Percentiles rank a stretch among this genome's conserved stretches.
These are phyloP conservation scores for Linum usitatissimum DNA, from an alignment of 345 rosid species.

Conservation along the genomic window DNA sequence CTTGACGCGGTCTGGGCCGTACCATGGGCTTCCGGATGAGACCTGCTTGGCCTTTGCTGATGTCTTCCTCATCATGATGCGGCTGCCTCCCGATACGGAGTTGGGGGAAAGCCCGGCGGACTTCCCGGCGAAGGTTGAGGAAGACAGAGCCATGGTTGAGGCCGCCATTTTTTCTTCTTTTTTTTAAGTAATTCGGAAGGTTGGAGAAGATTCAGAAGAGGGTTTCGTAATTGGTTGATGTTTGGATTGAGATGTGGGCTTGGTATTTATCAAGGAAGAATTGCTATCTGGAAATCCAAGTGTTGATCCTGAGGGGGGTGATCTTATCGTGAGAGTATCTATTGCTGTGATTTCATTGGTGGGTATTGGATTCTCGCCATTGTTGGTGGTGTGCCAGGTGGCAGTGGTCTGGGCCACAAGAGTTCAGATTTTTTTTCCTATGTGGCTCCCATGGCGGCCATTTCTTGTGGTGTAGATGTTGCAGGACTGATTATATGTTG, in stretches of 20 bases:
- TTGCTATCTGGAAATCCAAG: neutral
- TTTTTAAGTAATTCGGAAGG: neutral
- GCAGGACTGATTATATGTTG: too few relatives aligned
- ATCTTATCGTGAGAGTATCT: neutral
- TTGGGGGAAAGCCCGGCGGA: neutral
- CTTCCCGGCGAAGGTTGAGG: slow-evolving; percentile 4
- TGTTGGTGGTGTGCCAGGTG: neutral
- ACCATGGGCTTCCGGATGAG: too few relatives aligned
- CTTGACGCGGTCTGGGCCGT: too few relatives aligned
- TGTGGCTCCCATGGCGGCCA: neutral
- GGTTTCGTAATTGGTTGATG: neutral
- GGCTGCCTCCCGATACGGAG: neutral
- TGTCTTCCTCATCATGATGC: neutral
- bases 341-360: neutral
- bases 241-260: neutral
- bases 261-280: neutral
- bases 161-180: slow-evolving; percentile 8
- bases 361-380: neutral
- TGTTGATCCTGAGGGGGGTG: neutral
- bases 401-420: neutral
- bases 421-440: neutral
- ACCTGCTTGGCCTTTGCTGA: too few relatives aligned
- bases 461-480: neutral
- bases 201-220: neutral
- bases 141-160: slow-evolving; percentile 7